phyloP scores from a whole-genome alignment of 148 eudicot genomes.

The Selenicereus undatus region DNA sequence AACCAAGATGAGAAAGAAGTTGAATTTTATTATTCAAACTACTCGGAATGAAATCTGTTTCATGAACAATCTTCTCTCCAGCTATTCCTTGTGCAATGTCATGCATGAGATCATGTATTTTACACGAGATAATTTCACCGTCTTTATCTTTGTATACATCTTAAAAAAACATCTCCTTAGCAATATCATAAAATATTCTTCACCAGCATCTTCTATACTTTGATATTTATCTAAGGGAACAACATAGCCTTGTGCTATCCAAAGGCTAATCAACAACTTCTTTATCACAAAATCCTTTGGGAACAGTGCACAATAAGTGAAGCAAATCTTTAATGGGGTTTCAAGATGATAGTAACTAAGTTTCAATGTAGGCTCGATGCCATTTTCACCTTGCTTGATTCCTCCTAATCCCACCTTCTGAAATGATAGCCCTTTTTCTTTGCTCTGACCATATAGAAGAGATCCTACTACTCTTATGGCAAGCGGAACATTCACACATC shows the following conservation, averaged over 20 bases:
- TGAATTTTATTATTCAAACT: background rate
- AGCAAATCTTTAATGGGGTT: background rate
- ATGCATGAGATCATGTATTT: no score
- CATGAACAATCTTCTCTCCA: background rate
- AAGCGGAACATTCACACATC: conserved; percentile 19
- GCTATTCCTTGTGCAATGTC: background rate
- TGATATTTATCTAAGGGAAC: background rate
- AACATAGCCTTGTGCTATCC: background rate
- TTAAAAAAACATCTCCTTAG: background rate
- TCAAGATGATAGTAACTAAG: conserved; percentile 27
- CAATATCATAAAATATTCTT: background rate
- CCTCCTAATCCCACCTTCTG: conserved; percentile 24
- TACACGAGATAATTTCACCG: background rate
- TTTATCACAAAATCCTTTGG: background rate
- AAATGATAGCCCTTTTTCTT: conserved; percentile 29
- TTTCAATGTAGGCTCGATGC: conserved; percentile 22
- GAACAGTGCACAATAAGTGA: background rate
- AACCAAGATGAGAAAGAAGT: background rate
- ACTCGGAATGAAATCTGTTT: background rate
- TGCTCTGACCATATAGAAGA: conserved; percentile 15
- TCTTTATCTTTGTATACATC: background rate
- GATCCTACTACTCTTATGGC: conserved; percentile 24
- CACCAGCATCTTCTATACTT: conserved; percentile 14
- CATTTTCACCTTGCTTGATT: background rate
- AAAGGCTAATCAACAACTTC: background rate